Evolutionary conservation across 352 stramenopile genomes (phyloP).

Genomic region (Phytophthora parvispora): DNA sequence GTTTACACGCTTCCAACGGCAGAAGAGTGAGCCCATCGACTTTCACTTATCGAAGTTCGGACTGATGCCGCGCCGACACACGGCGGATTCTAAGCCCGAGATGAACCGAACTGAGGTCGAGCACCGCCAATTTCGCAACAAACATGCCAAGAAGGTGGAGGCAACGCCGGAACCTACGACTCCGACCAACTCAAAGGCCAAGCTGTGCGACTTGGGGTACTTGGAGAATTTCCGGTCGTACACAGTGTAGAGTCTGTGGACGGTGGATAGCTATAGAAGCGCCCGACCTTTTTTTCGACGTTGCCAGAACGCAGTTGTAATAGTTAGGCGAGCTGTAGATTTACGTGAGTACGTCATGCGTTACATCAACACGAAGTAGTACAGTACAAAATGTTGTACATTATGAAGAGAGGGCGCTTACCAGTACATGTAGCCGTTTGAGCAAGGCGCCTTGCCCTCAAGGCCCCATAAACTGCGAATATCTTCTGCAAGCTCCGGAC

Average conservation of each 20-base stretch:
- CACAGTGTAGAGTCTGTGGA: constrained; percentile 21
- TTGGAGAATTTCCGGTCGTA: constrained; percentile 36
- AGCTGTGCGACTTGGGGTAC: constrained; percentile 39
- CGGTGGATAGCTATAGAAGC: neutral
- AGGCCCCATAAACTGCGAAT: too few relatives aligned
- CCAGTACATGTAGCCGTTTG: too few relatives aligned
- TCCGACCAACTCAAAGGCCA: constrained; percentile 25
- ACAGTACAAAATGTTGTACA: too few relatives aligned
- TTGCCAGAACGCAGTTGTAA: too few relatives aligned
- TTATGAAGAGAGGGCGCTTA: too few relatives aligned
- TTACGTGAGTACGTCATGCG: too few relatives aligned
- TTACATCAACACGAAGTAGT: too few relatives aligned
- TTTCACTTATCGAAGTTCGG: constrained; percentile 46
- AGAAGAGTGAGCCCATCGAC: constrained; percentile 26
- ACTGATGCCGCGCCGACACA: constrained; percentile 21
- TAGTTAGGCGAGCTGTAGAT: too few relatives aligned
- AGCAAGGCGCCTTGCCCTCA: too few relatives aligned
- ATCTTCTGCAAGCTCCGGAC: too few relatives aligned
- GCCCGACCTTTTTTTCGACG: too few relatives aligned
- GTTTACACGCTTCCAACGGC: constrained; percentile 11
- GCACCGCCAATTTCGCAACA: constrained; percentile 8
- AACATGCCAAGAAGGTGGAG: constrained; percentile 12
- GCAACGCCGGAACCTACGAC: neutral
- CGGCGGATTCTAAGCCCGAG: neutral
- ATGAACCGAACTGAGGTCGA: constrained; percentile 1